Base-by-base conservation (phyloP, 2,329 filamentous ascomycete species). In the Calonectria montana region DNA sequence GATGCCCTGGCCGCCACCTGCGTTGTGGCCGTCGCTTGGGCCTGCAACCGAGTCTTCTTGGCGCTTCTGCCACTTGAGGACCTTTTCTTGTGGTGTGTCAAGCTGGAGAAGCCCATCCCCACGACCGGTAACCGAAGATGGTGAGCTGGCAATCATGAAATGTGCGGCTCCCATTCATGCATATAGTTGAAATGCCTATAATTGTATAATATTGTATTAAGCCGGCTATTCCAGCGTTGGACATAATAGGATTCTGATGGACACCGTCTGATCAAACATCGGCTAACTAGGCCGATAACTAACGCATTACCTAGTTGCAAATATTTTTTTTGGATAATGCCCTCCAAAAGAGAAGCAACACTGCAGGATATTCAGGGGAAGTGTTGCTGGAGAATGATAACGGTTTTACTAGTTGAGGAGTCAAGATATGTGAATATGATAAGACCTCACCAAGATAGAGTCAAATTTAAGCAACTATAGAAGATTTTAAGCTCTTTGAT, bases 31-130 rank as follows among this genome's bases (percentile, higher is more conserved):
- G 74, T 92, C 12, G 90, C 90, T 0, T 94, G 91, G 88, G 74
- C 83, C 65, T 84, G 83, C 71, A 88, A 88, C 75, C 81, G 85
- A 18, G 79, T 85, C 16, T 77, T 94, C 65, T 79, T 93, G 70
- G 92, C 91, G 71, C 80, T 94, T 71, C 77, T 93, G 37, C 88
- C 88, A 0, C 67, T 94, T 9, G 92, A 94, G 79, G 92, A 94
- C 77, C 91, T 90, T 80, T 90, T 93, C 77, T 83, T 93, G 37
- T 92, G 88, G 87, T 82, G 86, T 9, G 83, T 92, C 74, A 85
- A 90, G 67, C 87, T 94, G 43, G 89, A 93, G 78, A 94, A 93
- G 82, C 91, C 91, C 0, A 84, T 85, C 12, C 90, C 89, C 2
- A 90, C 85, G 0, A 86, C 84, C 2, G 84, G 83, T 23, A 59